phyloP scores from a whole-genome alignment of 345 rosid genomes.

The Cardiospermum halicacabum region DNA sequence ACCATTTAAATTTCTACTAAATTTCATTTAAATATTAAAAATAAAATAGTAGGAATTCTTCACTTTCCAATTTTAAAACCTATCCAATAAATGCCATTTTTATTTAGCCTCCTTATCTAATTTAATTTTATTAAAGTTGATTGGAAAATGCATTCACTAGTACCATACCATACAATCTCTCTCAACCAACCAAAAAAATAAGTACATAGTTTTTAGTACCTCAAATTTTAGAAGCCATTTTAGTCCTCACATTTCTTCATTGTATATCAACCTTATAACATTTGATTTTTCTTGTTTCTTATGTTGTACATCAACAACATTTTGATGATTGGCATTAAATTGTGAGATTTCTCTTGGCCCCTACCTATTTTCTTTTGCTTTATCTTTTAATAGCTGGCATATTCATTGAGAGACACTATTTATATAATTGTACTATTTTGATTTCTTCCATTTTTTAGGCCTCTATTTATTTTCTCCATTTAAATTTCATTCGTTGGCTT shows the following conservation, averaged over 20 bases:
- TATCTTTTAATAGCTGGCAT: neutral
- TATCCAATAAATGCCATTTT: too few species aligned
- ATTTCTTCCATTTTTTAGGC: too few species aligned
- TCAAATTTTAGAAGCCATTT: neutral
- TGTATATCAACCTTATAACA: neutral
- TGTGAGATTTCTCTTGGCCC: neutral
- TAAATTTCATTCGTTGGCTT: too few species aligned
- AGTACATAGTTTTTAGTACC: neutral
- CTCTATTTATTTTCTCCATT: too few species aligned
- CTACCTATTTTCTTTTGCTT: neutral
- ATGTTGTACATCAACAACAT: neutral
- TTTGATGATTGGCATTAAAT: neutral
- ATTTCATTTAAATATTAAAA: too few species aligned
- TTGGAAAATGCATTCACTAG: slow-evolving; percentile 8
- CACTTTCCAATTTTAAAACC: too few species aligned
- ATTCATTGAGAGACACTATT: too few species aligned
- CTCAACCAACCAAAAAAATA: slow-evolving; percentile 1
- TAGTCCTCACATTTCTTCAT: neutral
- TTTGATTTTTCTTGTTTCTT: neutral
- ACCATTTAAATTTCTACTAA: too few species aligned
- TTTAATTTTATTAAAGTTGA: neutral
- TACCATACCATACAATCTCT: too few species aligned
- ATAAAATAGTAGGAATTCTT: too few species aligned
- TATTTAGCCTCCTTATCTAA: too few species aligned
- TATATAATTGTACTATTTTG: too few species aligned